A percentile compares a stretch with the other conserved stretches of the same genome.
Conservation (phyloP, 2,329 filamentous ascomycete species). For the Bipolaris zeicola region DNA sequence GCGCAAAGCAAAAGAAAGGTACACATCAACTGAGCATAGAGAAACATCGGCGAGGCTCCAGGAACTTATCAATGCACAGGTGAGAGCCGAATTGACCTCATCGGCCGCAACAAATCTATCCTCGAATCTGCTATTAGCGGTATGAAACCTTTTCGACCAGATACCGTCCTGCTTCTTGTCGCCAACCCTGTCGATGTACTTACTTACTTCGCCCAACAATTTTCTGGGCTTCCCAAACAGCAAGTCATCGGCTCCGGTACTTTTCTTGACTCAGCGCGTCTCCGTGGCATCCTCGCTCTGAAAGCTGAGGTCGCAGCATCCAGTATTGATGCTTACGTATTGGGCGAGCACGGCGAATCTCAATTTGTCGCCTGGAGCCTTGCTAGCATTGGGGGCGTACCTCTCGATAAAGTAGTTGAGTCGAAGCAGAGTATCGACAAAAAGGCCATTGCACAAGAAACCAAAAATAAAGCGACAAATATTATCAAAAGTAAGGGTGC, state of each 20-base stretch:
- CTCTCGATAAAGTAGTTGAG: slow-evolving; percentile 2
- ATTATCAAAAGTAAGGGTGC: slow-evolving; percentile 30
- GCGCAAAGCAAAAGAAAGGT: slow-evolving; percentile 32
- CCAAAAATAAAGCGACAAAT: slow-evolving; percentile 20
- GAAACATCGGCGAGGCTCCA: not conserved
- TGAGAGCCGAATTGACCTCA: slow-evolving; percentile 28
- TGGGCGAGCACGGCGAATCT: slow-evolving; percentile 26
- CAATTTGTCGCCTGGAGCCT: slow-evolving; percentile 28
- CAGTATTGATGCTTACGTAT: slow-evolving; percentile 24
- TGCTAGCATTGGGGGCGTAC: slow-evolving; percentile 18
- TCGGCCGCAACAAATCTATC: slow-evolving; percentile 30
- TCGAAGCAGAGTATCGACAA: slow-evolving; percentile 4
- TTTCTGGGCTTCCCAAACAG: slow-evolving; percentile 15
- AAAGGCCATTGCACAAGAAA: slow-evolving; percentile 15
- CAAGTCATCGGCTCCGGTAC: slow-evolving; percentile 30
- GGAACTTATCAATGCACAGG: slow-evolving; percentile 8
- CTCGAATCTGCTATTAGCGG: slow-evolving; percentile 26
- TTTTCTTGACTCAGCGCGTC: slow-evolving; percentile 27
- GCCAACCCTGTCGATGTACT: slow-evolving; percentile 33
- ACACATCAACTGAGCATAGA: not conserved
- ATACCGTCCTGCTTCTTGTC: slow-evolving; percentile 26
- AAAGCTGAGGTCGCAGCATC: slow-evolving; percentile 19
- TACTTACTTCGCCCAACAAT: slow-evolving; percentile 27
- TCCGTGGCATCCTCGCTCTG: slow-evolving; percentile 19
- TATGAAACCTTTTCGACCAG: slow-evolving; percentile 25